Base-by-base conservation (phyloP, 1,284 basidiomycete species). In the Trichosporon sp. region DNA sequence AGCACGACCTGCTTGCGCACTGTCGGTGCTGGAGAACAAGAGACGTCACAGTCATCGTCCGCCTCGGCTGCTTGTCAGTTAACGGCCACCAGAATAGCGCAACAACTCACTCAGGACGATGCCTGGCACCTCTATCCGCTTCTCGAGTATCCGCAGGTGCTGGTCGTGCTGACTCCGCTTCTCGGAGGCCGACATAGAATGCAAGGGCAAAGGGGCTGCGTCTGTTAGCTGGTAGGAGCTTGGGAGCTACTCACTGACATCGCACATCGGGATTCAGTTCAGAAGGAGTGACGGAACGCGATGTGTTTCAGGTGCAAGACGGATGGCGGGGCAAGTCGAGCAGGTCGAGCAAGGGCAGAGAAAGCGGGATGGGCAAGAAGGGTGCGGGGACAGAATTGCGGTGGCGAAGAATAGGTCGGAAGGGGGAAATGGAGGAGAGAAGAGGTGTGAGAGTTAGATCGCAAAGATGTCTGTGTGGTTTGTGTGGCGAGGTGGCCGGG, bases 1-100 rank as follows among this genome's bases (percentile, higher is more conserved):
- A 79, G 74, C 26, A 79, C 71, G 68, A 76, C 72, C 48, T 74
- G 74, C 68, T 78, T 76, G 10, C 75, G 75, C 35, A 71, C 69
- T 32, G 75, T 72, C 11, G 74, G 71, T 19, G 75, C 69, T 68
- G 70, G 35, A 68, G 21, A 68, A 26, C 38, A 66, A 31, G 59
- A 31, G 11, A 48, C 1, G 35, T 69, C 63, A 35, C 19, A 26
- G 68, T 68, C 51, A 67, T 67, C 48, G 56, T 70, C 61, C 73
- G 76, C 70, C 74, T 73, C 68, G 74, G 74, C 73, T 40, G 12
- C 12, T 19, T 14, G 51, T 61, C 5, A 35, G 61, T 21, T 40
- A 2, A n/a, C 4, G 7, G 4, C 35, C 4, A 46, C 3, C 16
- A 38, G 19, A 11, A 4, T 31, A 11, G 2, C 35, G 1, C 19